Evolutionary conservation across 2,329 filamentous ascomycete genomes (phyloP).

Genomic region (Shiraia sp.): DNA sequence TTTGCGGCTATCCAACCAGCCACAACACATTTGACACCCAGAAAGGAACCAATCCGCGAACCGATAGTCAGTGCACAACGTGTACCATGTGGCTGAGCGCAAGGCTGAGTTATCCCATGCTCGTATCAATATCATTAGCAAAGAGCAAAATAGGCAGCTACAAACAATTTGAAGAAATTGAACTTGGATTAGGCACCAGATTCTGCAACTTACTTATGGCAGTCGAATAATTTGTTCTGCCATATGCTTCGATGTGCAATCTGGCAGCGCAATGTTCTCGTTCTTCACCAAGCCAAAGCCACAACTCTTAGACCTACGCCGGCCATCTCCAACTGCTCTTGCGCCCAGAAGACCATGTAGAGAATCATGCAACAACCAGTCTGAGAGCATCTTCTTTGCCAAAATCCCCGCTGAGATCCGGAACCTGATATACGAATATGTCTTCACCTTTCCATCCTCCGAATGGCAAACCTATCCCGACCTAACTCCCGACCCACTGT

Average conservation of each 20-base stretch:
- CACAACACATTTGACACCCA: not conserved
- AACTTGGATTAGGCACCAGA: too few relatives aligned
- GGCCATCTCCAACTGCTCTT: not conserved
- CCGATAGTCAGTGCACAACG: too few relatives aligned
- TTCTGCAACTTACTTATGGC: too few relatives aligned
- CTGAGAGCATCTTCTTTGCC: slow-evolving; percentile 4
- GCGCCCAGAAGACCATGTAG: not conserved
- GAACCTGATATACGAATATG: slow-evolving; percentile 11
- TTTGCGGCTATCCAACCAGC: not conserved
- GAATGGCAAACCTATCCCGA: not conserved
- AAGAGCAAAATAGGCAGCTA: too few relatives aligned
- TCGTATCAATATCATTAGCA: not conserved
- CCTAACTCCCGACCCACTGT: slow-evolving; percentile 7
- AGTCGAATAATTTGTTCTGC: too few relatives aligned
- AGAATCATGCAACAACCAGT: not conserved
- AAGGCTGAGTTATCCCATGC: not conserved
- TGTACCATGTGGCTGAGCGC: not conserved
- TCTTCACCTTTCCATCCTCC: slow-evolving; percentile 1
- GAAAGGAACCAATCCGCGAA: too few relatives aligned
- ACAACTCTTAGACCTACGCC: not conserved
- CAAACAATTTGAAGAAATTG: too few relatives aligned
- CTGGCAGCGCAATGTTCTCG: not conserved
- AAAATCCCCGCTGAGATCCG: slow-evolving; percentile 11
- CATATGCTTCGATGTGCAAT: not conserved
- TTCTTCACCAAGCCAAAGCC: not conserved